Evolutionary conservation across 805 yeast genomes (phyloP).

Genomic region (Torulaspora gathmanii): DNA sequence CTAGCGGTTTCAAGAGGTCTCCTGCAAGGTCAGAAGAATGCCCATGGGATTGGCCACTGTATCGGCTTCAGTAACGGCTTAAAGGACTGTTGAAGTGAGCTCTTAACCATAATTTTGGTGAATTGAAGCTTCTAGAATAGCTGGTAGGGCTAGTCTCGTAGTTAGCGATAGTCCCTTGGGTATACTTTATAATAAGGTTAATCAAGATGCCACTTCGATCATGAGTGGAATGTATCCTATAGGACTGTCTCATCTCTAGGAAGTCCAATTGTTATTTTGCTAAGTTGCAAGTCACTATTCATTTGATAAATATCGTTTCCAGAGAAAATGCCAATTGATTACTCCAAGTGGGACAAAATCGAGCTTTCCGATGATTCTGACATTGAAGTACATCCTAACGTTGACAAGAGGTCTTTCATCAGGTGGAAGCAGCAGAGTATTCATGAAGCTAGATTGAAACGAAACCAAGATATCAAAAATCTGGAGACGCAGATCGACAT

Average conservation of each 20-base stretch:
- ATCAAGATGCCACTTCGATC: not conserved
- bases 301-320: too few relatives aligned
- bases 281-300: too few relatives aligned
- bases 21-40: not conserved
- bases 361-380: constrained; percentile 97
- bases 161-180: not conserved
- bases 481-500: constrained; percentile 73
- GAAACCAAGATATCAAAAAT: constrained; percentile 72
- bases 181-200: not conserved
- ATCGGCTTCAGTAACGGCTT: not conserved
- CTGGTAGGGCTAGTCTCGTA: not conserved
- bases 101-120: not conserved
- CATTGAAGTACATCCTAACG: constrained; percentile 96
- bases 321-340: constrained; percentile 71
- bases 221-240: too few relatives aligned
- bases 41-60: not conserved
- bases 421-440: constrained; percentile 97
- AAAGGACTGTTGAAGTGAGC: not conserved
- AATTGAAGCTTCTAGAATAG: not conserved
- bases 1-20: constrained; percentile 31
- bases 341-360: constrained; percentile 96
- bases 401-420: constrained; percentile 87
- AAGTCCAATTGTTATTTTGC: too few relatives aligned
- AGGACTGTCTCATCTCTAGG: not conserved
- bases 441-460: constrained; percentile 82